These are phyloP conservation scores for Leccinellum rugosiceps DNA, from an alignment of 768 basidiomycete species.

Conservation along the genomic window DNA sequence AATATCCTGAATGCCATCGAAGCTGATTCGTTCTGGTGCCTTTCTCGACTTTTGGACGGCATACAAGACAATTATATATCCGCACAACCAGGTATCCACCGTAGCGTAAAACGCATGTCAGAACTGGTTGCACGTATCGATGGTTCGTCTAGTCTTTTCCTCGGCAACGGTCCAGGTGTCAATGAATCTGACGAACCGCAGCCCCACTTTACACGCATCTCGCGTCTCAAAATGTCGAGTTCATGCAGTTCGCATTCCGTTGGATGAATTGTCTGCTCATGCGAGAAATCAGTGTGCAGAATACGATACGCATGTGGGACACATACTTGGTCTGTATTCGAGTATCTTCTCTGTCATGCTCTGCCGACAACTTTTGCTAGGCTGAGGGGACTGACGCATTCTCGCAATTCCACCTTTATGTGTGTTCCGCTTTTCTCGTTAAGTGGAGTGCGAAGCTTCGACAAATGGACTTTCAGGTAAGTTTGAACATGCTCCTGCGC, in stretches of 20 bases:
- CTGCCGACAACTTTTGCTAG: slow-evolving; percentile 38
- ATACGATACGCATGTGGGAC: slow-evolving; percentile 99
- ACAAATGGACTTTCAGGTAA: slow-evolving; percentile 97
- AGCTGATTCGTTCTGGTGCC: slow-evolving; percentile 98
- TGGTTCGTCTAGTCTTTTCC: slow-evolving; percentile 44
- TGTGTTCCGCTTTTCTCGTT: slow-evolving; percentile 95
- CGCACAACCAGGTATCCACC: slow-evolving; percentile 93
- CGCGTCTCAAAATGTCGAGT: slow-evolving; percentile 90
- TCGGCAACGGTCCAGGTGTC: neutral
- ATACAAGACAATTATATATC: slow-evolving; percentile 99
- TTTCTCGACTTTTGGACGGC: slow-evolving; percentile 91
- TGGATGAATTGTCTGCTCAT: slow-evolving; percentile 99
- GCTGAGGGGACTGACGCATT: slow-evolving; percentile 97
- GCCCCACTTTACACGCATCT: slow-evolving; percentile 87
- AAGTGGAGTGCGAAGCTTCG: slow-evolving; percentile 92
- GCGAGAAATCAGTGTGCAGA: slow-evolving; percentile 95
- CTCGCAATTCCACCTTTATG: slow-evolving; percentile 97
- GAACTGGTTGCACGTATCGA: slow-evolving; percentile 90
- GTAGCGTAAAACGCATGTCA: slow-evolving; percentile 91
- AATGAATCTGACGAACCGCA: slow-evolving; percentile 27
- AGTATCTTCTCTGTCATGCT: neutral
- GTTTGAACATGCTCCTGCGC: slow-evolving; percentile 12
- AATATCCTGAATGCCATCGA: slow-evolving; percentile 81
- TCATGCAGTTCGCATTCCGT: slow-evolving; percentile 99
- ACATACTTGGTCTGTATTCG: slow-evolving; percentile 80